Evolutionary conservation across 768 basidiomycete genomes (phyloP).

Genomic region (Suillus spraguei): DNA sequence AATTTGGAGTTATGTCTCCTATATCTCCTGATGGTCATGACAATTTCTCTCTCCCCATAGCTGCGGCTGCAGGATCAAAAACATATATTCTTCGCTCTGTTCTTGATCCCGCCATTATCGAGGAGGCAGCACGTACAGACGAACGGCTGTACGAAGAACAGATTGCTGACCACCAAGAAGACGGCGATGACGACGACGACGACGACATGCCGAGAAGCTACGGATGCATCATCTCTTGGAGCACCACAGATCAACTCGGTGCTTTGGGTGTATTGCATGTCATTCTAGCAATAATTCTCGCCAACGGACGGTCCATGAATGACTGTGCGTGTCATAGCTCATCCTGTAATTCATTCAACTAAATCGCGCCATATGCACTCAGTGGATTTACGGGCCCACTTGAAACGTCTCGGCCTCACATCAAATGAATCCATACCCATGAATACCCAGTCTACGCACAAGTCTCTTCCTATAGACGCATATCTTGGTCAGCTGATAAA

Average conservation of each 20-base stretch:
- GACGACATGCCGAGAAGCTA: slow-evolving; percentile 53
- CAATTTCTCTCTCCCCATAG: slow-evolving; percentile 30
- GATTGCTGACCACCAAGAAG: slow-evolving; percentile 49
- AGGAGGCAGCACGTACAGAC: slow-evolving; percentile 56
- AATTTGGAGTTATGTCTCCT: slow-evolving; percentile 3
- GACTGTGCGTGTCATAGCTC: slow-evolving; percentile 55
- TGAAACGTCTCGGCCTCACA: slow-evolving; percentile 70
- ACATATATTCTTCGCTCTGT: slow-evolving; percentile 83
- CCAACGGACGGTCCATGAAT: slow-evolving; percentile 69
- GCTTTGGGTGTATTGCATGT: slow-evolving; percentile 77
- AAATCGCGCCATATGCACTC: neutral
- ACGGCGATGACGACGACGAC: slow-evolving; percentile 50
- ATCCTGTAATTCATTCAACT: neutral
- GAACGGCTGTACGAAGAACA: slow-evolving; percentile 47
- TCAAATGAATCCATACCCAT: slow-evolving; percentile 51
- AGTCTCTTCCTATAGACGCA: slow-evolving; percentile 57
- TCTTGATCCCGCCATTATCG: slow-evolving; percentile 64
- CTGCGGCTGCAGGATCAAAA: slow-evolving; percentile 63
- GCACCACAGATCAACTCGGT: slow-evolving; percentile 64
- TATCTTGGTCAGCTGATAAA: slow-evolving; percentile 66
- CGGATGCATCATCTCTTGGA: slow-evolving; percentile 79
- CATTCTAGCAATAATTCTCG: slow-evolving; percentile 83
- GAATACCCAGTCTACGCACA: slow-evolving; percentile 51
- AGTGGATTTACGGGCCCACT: slow-evolving; percentile 74
- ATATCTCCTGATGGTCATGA: slow-evolving; percentile 5